Base-by-base conservation (phyloP, 2,329 filamentous ascomycete genomes). In the Phialemoniopsis sp. region DNA sequence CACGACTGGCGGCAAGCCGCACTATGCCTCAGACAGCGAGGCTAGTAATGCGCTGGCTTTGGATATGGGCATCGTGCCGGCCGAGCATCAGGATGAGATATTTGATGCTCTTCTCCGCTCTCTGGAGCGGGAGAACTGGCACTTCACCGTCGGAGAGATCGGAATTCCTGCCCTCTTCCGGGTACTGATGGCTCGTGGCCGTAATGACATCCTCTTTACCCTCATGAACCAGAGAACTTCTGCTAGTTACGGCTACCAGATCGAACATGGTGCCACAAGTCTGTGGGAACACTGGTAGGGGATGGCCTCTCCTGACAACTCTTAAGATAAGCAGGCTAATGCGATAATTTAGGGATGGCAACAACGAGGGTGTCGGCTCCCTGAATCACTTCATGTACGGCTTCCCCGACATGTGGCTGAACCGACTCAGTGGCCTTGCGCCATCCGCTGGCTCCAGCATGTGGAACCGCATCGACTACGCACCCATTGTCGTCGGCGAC, bases 311-410 rank as follows among this genome's bases (percentile, higher is more conserved):
- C n/a, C n/a, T n/a, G n/a, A n/a, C n/a, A n/a, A n/a, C n/a, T n/a
- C n/a, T n/a, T n/a, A n/a, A n/a, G n/a, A n/a, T n/a, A n/a, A n/a
- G n/a, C n/a, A n/a, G n/a, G n/a, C n/a, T n/a, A n/a, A n/a, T n/a
- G n/a, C n/a, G n/a, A n/a, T n/a, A n/a, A n/a, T n/a, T n/a, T n/a
- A n/a, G n/a, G n/a, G n/a, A n/a, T n/a, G n/a, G n/a, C n/a, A n/a
- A n/a, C n/a, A n/a, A n/a, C n/a, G n/a, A n/a, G n/a, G n/a, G n/a
- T 1, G 45, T 42, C 10, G 40, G 43, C 13, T 41, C 37, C 10
- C 13, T 29, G 13, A 47, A 45, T 31, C 45, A 45, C 32, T 47
- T 45, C 43, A 47, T 45, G 43, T 39, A 37, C 13, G 40, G 43
- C 0, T 38, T 30, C 32, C 37, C 35, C 4, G 43, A 45, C 28